Percentiles rank a stretch among this genome's conserved stretches.
Evolutionary conservation across 768 basidiomycete species (phyloP).

Genomic region (Rubroboletus satanas): DNA sequence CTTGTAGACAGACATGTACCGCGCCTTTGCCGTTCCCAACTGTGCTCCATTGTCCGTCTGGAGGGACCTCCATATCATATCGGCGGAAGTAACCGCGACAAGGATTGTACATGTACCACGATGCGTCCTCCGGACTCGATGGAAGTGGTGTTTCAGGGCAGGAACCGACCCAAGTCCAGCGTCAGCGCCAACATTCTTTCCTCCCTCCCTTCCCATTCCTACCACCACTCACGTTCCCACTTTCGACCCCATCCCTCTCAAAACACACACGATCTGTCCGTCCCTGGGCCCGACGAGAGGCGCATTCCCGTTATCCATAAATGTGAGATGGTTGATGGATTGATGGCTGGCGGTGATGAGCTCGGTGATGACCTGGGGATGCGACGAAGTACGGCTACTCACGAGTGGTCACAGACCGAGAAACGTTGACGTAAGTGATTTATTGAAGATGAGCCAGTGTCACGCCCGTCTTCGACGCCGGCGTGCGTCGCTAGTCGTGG

Average conservation of each 20-base stretch:
- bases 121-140: constrained; percentile 18
- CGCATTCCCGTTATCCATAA: constrained; percentile 51
- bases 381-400: constrained; percentile 11
- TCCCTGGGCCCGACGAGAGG: constrained; percentile 49
- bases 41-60: constrained; percentile 68
- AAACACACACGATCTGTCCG: constrained; percentile 43
- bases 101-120: constrained; percentile 64
- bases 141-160: neutral
- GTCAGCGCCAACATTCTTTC: constrained; percentile 1
- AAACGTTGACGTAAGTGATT: constrained; percentile 44
- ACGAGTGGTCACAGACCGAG: constrained; percentile 47
- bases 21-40: constrained; percentile 62
- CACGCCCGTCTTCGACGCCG: constrained; percentile 11
- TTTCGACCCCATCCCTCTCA: constrained; percentile 6
- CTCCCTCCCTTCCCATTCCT: constrained; percentile 1
- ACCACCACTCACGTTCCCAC: neutral
- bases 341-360: constrained; percentile 47
- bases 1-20: constrained; percentile 56
- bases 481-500: constrained; percentile 6
- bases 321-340: constrained; percentile 43
- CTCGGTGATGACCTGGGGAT: constrained; percentile 38
- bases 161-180: neutral
- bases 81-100: constrained; percentile 64
- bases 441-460: constrained; percentile 2
- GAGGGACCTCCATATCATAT: constrained; percentile 43